A percentile compares a stretch with the other conserved stretches of the same genome.
phyloP scores from a whole-genome alignment of 2,329 filamentous ascomycete species.

The Microcyclospora pomicola region DNA sequence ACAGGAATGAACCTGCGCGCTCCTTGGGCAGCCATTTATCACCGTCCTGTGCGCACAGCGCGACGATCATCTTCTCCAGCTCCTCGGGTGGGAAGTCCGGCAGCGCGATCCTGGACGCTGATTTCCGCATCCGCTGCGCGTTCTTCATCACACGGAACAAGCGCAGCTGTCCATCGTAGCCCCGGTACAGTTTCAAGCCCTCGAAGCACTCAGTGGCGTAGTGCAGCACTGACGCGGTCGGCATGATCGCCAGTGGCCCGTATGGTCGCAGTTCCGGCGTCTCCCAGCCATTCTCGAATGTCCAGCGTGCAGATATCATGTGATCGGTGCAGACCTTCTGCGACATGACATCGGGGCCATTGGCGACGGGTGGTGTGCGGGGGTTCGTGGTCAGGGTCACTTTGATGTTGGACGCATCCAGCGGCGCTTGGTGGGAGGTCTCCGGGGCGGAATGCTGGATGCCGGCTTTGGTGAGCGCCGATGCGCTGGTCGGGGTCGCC shows the following conservation, averaged over 20 bases:
- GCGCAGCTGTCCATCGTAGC: constrained; percentile 56
- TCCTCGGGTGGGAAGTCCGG: constrained; percentile 58
- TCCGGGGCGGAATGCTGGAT: constrained; percentile 20
- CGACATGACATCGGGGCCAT: constrained; percentile 25
- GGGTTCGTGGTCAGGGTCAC: constrained; percentile 28
- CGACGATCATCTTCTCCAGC: constrained; percentile 59
- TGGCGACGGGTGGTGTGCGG: constrained; percentile 28
- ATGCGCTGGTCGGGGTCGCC: constrained; percentile 22
- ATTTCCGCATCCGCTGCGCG: constrained; percentile 46
- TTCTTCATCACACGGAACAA: constrained; percentile 68
- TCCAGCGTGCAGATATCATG: constrained; percentile 69
- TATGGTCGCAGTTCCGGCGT: constrained; percentile 63
- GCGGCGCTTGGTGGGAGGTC: constrained; percentile 19
- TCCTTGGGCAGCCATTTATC: constrained; percentile 64
- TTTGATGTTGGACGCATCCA: constrained; percentile 32
- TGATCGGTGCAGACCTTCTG: constrained; percentile 58
- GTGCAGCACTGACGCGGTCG: constrained; percentile 68
- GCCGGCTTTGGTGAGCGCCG: constrained; percentile 24
- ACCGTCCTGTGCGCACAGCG: constrained; percentile 59
- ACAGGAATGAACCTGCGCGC: constrained; percentile 53
- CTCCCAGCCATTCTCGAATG: constrained; percentile 51
- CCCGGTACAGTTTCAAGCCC: constrained; percentile 60
- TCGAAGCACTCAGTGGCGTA: constrained; percentile 90
- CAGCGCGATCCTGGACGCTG: constrained; percentile 52
- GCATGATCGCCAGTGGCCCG: constrained; percentile 63